Conservation (phyloP, 192 early-diverging fungal species). For the Coemansia asiatica region DNA sequence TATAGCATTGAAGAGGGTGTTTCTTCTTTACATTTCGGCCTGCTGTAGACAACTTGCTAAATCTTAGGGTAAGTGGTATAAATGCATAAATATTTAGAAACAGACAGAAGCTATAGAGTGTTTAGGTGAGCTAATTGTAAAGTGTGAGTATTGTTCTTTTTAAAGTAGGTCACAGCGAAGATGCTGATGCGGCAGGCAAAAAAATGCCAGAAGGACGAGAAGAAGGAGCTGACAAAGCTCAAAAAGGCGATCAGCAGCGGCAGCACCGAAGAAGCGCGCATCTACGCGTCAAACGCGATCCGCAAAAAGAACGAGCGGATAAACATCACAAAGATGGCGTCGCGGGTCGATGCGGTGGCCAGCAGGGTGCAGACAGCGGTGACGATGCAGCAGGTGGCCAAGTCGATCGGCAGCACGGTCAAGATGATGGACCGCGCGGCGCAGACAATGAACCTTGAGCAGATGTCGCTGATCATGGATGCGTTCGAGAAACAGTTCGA, state of each 20-base stretch:
- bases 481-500: conserved; percentile 97
- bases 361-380: conserved; percentile 90
- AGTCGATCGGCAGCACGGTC: conserved; percentile 85
- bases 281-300: conserved; percentile 94
- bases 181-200: conserved; percentile 82
- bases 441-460: conserved; percentile 94
- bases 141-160: not conserved
- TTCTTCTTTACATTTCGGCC: not conserved
- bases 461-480: conserved; percentile 98
- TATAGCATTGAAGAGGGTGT: not conserved
- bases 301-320: conserved; percentile 94
- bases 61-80: conserved; percentile 10
- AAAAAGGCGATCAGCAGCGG: conserved; percentile 95
- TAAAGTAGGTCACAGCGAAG: conserved; percentile 84
- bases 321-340: conserved; percentile 83
- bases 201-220: conserved; percentile 83
- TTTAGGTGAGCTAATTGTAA: not conserved
- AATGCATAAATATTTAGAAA: not conserved
- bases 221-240: conserved; percentile 74
- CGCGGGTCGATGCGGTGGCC: conserved; percentile 90
- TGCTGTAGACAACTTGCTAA: conserved; percentile 14
- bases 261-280: conserved; percentile 89
- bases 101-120: not conserved
- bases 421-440: conserved; percentile 93
- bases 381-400: conserved; percentile 84